Conservation (phyloP, 257 asterid genomes). For the Scutellaria galericulata region DNA sequence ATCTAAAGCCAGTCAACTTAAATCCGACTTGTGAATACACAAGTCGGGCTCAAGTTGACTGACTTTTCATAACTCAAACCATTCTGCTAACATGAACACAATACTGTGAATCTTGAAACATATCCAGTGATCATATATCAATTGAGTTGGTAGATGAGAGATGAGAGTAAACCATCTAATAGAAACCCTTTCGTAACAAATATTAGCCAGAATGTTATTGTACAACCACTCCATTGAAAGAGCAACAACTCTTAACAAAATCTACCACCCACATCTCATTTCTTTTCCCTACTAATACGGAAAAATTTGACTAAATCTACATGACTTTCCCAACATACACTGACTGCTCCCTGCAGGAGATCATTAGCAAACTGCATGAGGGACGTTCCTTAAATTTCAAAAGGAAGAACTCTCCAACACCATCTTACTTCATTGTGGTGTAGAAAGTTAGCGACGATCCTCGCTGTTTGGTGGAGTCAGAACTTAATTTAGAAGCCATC, state of each 20-base stretch:
- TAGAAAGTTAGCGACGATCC: no score
- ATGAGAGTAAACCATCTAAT: slow-evolving; percentile 14
- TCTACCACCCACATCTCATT: slow-evolving; percentile 45
- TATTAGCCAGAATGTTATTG: slow-evolving; percentile 51
- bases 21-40: no score
- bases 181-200: slow-evolving; percentile 47
- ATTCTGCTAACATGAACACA: no score
- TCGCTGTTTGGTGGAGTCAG: slow-evolving; percentile 30
- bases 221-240: slow-evolving; percentile 48
- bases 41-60: no score
- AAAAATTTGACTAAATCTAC: slow-evolving; percentile 66
- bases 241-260: slow-evolving; percentile 25
- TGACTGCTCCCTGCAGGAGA: slow-evolving; percentile 43
- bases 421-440: slow-evolving; percentile 34
- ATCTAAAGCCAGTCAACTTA: no score
- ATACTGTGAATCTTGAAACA: background rate
- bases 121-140: background rate
- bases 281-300: slow-evolving; percentile 23
- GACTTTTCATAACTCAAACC: no score
- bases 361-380: slow-evolving; percentile 40
- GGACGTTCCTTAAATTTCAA: background rate
- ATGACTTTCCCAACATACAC: slow-evolving; percentile 30
- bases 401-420: slow-evolving; percentile 40
- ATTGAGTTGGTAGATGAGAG: background rate
- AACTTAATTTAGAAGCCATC: slow-evolving; percentile 46